Base-by-base conservation (phyloP, 257 asterid species). In the Plantago major region DNA sequence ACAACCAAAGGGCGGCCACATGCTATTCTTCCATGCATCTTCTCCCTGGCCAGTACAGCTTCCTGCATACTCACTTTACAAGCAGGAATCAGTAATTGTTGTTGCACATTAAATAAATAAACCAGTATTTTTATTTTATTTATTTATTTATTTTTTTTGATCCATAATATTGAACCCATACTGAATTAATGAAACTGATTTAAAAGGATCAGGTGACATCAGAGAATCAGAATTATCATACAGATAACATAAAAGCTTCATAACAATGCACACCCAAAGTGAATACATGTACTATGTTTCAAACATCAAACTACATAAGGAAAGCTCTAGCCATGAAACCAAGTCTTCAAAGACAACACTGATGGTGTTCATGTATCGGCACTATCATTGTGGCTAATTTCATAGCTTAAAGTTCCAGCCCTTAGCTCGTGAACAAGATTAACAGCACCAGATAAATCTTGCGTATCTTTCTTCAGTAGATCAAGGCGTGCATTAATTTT, bases 61-160 rank as follows among this genome's bases (percentile, higher is more conserved):
- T 88, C 98, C 96, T 90, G 94, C 96, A 85, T 87, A 72, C 95
- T 89, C 91, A 89, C 97, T 89, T 89, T 81, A 77, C 74, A 79
- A 65, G 68, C 63, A 71, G 76, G 79, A 77, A 82, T 76, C 78
- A 76, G 74, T 53, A 69, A 72, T 60, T 72, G 74, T 57, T 33
- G 26, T 22, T 1, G 26, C 1, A 22, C 26, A 22, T 22, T 22
- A 22, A 22, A 22, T 2, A 22, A 22, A 22, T 22, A 22, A 22
- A 22, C 26, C 26, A 22, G 26, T 22, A 22, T 22, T 22, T 22
- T n/a, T n/a, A n/a, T n/a, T n/a, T n/a, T n/a, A n/a, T n/a, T n/a
- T n/a, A n/a, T n/a, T n/a, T n/a, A n/a, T n/a, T n/a, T n/a, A n/a
- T n/a, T n/a, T n/a, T n/a, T n/a, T n/a, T 17, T 51, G 5, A 17